Conservation (phyloP, 768 basidiomycete genomes). For the Trametopsis cervina region DNA sequence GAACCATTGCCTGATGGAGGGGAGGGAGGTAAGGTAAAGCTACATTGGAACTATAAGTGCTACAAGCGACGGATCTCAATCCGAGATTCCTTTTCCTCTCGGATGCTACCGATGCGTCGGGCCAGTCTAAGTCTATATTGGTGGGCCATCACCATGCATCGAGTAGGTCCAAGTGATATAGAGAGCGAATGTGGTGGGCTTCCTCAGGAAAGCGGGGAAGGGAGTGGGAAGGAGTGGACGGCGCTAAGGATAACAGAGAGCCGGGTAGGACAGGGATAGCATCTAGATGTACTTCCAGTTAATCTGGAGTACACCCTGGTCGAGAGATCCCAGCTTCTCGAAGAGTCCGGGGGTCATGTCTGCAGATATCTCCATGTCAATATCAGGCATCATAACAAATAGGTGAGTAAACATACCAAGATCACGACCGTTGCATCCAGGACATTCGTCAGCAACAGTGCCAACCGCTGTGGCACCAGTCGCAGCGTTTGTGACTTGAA, state of each 20-base stretch:
- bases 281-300: conserved; percentile 40
- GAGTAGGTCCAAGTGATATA: too few species aligned
- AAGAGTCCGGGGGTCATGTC: conserved; percentile 67
- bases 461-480: conserved; percentile 5
- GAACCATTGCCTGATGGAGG: conserved; percentile 8
- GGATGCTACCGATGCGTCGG: too few species aligned
- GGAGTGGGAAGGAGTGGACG: not conserved
- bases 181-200: not conserved
- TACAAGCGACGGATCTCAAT: conserved; percentile 4
- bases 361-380: conserved; percentile 20
- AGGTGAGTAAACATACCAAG: conserved; percentile 41
- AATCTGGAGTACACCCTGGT: conserved; percentile 44
- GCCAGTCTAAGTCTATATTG: too few species aligned
- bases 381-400: not conserved
- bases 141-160: too few species aligned
- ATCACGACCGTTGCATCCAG: conserved; percentile 41
- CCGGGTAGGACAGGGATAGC: conserved; percentile 31
- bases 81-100: too few species aligned
- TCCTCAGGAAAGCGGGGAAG: not conserved
- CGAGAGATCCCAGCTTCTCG: conserved; percentile 39
- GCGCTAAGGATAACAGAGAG: conserved; percentile 17
- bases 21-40: conserved; percentile 2
- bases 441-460: conserved; percentile 51
- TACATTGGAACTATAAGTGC: conserved; percentile 2
- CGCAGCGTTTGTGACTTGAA: conserved; percentile 46